A percentile compares a stretch with the other conserved stretches of the same genome.
These are phyloP conservation scores for Colletotrichum kahawae DNA, from an alignment of 2,329 filamentous ascomycete genomes.

Conservation along the genomic window DNA sequence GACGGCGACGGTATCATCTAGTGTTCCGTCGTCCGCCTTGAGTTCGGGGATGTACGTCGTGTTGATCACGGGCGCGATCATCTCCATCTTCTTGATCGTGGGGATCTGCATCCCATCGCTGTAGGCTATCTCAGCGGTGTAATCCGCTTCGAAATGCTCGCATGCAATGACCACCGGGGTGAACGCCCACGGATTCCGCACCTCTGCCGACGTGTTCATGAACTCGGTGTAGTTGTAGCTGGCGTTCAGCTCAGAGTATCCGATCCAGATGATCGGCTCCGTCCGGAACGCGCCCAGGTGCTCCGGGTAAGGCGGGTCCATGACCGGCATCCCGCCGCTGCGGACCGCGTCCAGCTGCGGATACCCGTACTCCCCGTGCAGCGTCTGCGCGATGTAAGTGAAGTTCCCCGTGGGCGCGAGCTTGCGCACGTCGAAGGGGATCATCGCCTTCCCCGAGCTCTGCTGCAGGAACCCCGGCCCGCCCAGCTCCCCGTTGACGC, in stretches of 20 bases:
- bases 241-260: constrained; percentile 30
- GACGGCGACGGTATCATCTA: constrained; percentile 32
- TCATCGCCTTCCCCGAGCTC: constrained; percentile 22
- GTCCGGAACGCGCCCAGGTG: constrained; percentile 35
- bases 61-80: constrained; percentile 30
- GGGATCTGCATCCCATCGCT: constrained; percentile 28
- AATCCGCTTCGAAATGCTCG: constrained; percentile 37
- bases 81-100: constrained; percentile 22
- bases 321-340: constrained; percentile 30
- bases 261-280: constrained; percentile 39
- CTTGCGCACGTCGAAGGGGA: constrained; percentile 30
- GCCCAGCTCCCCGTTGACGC: not conserved
- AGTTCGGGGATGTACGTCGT: constrained; percentile 27
- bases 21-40: constrained; percentile 33
- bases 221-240: constrained; percentile 24
- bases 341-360: constrained; percentile 26
- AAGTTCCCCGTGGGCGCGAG: constrained; percentile 31
- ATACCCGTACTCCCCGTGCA: constrained; percentile 32
- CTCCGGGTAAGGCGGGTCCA: constrained; percentile 24
- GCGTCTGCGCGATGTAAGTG: constrained; percentile 34
- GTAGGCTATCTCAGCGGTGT: constrained; percentile 32
- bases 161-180: constrained; percentile 36
- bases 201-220: not conserved
- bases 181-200: constrained; percentile 22
- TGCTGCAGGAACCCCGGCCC: not conserved